Conservation (phyloP, 768 basidiomycete species). For the Candolleomyces aberdarensis region DNA sequence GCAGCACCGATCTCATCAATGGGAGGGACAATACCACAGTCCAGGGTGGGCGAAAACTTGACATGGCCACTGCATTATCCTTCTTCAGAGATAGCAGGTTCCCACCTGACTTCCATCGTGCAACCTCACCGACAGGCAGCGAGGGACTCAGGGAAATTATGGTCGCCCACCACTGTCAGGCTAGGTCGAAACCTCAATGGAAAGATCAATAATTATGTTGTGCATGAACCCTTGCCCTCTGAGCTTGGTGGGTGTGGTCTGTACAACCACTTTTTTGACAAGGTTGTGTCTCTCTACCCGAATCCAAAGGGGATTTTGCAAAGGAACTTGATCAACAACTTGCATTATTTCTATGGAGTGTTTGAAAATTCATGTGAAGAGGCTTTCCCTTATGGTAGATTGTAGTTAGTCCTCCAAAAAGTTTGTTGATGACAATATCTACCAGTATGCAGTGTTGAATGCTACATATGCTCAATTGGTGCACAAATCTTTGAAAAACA, state of each 20-base stretch:
- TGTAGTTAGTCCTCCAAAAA: background rate
- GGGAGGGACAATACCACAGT: slow-evolving; percentile 5
- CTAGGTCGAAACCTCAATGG: slow-evolving; percentile 11
- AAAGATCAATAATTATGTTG: slow-evolving; percentile 12
- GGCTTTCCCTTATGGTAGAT: slow-evolving; percentile 10
- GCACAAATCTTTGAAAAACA: no score
- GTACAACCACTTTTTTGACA: slow-evolving; percentile 15
- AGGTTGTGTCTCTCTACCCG: slow-evolving; percentile 15
- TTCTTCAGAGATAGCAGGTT: slow-evolving; percentile 16
- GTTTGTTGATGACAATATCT: no score
- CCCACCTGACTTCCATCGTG: slow-evolving; percentile 13
- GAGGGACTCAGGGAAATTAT: slow-evolving; percentile 1
- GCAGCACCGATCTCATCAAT: no score
- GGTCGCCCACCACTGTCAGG: slow-evolving; percentile 3
- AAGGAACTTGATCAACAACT: slow-evolving; percentile 12
- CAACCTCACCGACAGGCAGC: slow-evolving; percentile 2
- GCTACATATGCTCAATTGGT: no score
- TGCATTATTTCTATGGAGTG: slow-evolving; percentile 3
- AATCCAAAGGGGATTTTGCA: slow-evolving; percentile 13
- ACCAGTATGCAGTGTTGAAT: no score
- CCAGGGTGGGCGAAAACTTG: slow-evolving; percentile 6
- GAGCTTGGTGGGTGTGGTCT: slow-evolving; percentile 8
- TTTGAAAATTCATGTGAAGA: slow-evolving; percentile 3
- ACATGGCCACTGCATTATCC: slow-evolving; percentile 10
- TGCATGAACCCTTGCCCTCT: slow-evolving; percentile 11